Percentiles rank a stretch among this genome's conserved stretches.
Evolutionary conservation across 768 basidiomycete genomes (phyloP).

Genomic region (Goffeauzyma gilvescens): DNA sequence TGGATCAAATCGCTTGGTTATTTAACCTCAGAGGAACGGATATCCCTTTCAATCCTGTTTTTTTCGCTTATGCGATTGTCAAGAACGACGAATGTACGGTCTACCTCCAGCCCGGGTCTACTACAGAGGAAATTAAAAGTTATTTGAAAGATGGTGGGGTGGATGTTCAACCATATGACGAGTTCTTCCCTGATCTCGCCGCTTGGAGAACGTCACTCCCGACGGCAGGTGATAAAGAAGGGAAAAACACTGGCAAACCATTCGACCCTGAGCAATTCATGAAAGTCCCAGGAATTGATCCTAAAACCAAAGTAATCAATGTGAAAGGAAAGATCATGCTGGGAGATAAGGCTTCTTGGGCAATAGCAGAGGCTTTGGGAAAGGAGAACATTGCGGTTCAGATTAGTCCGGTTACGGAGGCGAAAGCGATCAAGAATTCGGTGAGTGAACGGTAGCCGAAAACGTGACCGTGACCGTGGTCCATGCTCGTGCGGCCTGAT

Average conservation of each 20-base stretch:
- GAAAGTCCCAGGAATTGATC: not conserved
- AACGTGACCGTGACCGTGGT: not conserved
- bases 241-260: not conserved
- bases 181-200: conserved; percentile 45
- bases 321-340: conserved; percentile 43
- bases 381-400: conserved; percentile 46
- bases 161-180: conserved; percentile 50
- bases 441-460: too few species aligned
- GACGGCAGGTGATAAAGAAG: not conserved
- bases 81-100: conserved; percentile 42
- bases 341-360: conserved; percentile 57
- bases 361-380: conserved; percentile 62
- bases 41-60: conserved; percentile 77
- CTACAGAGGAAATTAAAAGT: conserved; percentile 38
- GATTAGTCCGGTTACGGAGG: conserved; percentile 55
- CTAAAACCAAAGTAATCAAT: conserved; percentile 4
- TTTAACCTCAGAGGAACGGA: conserved; percentile 67
- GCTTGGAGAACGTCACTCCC: conserved; percentile 19
- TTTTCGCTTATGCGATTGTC: conserved; percentile 78
- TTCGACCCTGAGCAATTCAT: not conserved
- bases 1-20: conserved; percentile 72
- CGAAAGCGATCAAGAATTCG: conserved; percentile 34
- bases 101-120: conserved; percentile 45
- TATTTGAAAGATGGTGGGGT: conserved; percentile 42
- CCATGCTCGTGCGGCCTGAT: not conserved